Evolutionary conservation across 2,329 filamentous ascomycete species (phyloP).

Genomic region (Davidsoniella neocaledoniae): DNA sequence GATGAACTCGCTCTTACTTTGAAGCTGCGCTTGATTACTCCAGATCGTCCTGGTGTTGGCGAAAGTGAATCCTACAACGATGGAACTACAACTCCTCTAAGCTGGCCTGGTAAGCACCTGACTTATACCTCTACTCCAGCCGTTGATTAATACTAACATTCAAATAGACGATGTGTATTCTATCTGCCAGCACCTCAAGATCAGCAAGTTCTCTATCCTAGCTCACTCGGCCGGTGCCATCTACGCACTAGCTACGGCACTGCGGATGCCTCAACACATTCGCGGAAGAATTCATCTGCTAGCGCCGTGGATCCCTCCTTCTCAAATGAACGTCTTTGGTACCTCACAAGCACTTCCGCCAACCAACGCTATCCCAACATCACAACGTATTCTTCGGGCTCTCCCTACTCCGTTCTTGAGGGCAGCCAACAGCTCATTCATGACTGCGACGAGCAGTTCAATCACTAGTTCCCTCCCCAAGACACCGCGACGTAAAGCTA

Average conservation of each 20-base stretch:
- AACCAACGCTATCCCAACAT: slow-evolving; percentile 73
- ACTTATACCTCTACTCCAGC: slow-evolving; percentile 9
- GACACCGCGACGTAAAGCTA: slow-evolving; percentile 40
- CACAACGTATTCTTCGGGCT: slow-evolving; percentile 77
- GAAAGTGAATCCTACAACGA: slow-evolving; percentile 77
- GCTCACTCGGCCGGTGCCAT: slow-evolving; percentile 97
- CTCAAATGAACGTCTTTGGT: slow-evolving; percentile 69
- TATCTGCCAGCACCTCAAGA: slow-evolving; percentile 80
- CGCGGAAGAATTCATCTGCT: slow-evolving; percentile 85
- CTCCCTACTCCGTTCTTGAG: slow-evolving; percentile 82
- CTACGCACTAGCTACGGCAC: slow-evolving; percentile 83
- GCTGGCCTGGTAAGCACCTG: slow-evolving; percentile 61
- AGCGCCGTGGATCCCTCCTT: slow-evolving; percentile 93
- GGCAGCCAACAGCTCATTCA: slow-evolving; percentile 88
- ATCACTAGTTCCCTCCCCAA: slow-evolving; percentile 65
- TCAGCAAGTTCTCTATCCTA: slow-evolving; percentile 89
- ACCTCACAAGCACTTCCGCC: slow-evolving; percentile 59
- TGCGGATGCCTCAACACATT: slow-evolving; percentile 92
- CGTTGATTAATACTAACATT: neutral
- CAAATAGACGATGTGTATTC: slow-evolving; percentile 61
- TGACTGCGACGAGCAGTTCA: slow-evolving; percentile 77
- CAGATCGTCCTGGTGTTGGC: slow-evolving; percentile 84
- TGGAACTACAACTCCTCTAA: slow-evolving; percentile 68
- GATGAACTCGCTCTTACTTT: slow-evolving; percentile 84
- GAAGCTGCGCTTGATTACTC: slow-evolving; percentile 78